A percentile compares a stretch with the other conserved stretches of the same genome.
Evolutionary conservation across 345 rosid genomes (phyloP).

Genomic region (Eucalyptus cloeziana): DNA sequence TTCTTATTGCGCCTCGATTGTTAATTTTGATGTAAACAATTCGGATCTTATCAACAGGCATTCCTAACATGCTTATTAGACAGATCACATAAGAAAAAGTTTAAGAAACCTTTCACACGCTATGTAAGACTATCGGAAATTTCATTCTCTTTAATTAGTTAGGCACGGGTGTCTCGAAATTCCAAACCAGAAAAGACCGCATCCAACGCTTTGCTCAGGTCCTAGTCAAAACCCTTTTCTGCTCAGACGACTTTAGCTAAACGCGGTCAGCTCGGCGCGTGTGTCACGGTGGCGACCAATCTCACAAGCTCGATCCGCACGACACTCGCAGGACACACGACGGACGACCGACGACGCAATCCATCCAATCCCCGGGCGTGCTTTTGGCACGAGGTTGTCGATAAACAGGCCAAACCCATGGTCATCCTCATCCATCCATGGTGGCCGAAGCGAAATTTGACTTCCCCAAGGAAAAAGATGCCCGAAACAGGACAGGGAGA

Average conservation of each 20-base stretch:
- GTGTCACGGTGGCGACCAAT: background rate
- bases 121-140: accelerated
- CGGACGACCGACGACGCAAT: background rate
- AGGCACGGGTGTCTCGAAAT: background rate
- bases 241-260: background rate
- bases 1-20: accelerated
- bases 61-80: background rate
- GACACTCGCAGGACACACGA: background rate
- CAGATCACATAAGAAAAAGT: background rate
- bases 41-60: accelerated
- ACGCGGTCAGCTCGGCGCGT: background rate
- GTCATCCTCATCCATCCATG: background rate
- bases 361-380: background rate
- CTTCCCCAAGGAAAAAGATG: background rate
- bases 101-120: background rate
- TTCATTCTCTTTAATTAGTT: background rate
- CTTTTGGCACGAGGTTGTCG: background rate
- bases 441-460: background rate
- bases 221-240: background rate
- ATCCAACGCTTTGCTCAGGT: background rate
- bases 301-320: background rate
- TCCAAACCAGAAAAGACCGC: background rate
- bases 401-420: background rate
- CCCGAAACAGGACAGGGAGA: background rate
- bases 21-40: background rate